These are phyloP conservation scores for Corynespora cassiicola DNA, from an alignment of 2,329 filamentous ascomycete genomes.

Conservation along the genomic window DNA sequence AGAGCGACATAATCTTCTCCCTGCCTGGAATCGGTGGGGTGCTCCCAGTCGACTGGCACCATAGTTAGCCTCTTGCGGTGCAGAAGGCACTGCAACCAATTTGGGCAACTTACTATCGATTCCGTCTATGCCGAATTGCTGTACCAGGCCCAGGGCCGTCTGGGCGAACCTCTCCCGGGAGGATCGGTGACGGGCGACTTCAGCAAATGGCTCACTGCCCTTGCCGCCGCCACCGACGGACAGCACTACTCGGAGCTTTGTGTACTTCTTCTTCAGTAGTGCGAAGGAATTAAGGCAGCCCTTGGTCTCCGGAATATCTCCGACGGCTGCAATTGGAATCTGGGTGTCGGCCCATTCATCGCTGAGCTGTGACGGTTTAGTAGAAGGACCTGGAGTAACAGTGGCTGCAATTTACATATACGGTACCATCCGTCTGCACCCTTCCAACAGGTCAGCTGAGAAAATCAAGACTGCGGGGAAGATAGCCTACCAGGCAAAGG, in stretches of 20 bases:
- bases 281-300: conserved; percentile 74
- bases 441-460: conserved; percentile 46
- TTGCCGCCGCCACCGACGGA: conserved; percentile 77
- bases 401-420: conserved; percentile 68
- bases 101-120: conserved; percentile 71
- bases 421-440: conserved; percentile 73
- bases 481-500: conserved; percentile 68
- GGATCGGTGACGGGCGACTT: conserved; percentile 67
- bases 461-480: conserved; percentile 12
- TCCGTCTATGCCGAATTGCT: conserved; percentile 74
- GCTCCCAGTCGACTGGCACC: conserved; percentile 78
- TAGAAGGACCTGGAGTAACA: conserved; percentile 28
- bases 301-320: conserved; percentile 39
- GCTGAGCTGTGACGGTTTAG: conserved; percentile 64
- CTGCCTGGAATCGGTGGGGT: conserved; percentile 70
- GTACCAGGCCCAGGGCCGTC: conserved; percentile 70
- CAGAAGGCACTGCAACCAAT: too few relatives aligned
- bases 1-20: conserved; percentile 74
- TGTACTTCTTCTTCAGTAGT: conserved; percentile 73
- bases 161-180: conserved; percentile 73
- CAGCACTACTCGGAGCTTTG: conserved; percentile 75
- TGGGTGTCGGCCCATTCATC: conserved; percentile 80
- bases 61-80: conserved; percentile 17
- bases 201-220: conserved; percentile 71
- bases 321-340: conserved; percentile 72